phyloP scores from a whole-genome alignment of 345 rosid genomes.

The Lenwebbia sp. region DNA sequence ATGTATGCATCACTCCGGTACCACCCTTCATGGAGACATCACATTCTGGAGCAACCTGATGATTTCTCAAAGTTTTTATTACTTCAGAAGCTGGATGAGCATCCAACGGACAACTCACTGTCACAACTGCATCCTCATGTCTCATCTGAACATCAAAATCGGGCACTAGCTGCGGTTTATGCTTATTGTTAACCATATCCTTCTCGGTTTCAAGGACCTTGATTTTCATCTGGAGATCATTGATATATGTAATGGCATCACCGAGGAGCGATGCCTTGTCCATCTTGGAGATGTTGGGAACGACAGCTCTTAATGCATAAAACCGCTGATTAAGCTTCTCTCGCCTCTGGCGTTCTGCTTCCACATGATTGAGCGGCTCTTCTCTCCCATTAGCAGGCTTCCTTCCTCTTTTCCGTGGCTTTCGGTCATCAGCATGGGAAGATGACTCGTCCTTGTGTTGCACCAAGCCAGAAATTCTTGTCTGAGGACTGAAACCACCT shows the following conservation, averaged over 20 bases:
- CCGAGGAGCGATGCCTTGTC: conserved; percentile 93
- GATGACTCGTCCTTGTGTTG: conserved; percentile 56
- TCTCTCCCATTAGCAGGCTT: conserved; percentile 98
- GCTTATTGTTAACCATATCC: conserved; percentile 32
- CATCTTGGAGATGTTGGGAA: conserved; percentile 94
- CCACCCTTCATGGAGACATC: conserved; percentile 47
- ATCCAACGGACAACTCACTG: conserved; percentile 65
- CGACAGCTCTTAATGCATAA: conserved; percentile 84
- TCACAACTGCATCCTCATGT: conserved; percentile 67
- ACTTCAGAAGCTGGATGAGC: conserved; percentile 62
- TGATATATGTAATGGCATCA: conserved; percentile 76
- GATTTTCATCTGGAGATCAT: conserved; percentile 73
- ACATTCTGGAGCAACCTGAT: conserved; percentile 57
- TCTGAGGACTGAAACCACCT: conserved; percentile 27
- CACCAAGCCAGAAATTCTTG: conserved; percentile 29
- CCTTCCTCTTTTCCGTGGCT: conserved; percentile 93
- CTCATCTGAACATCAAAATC: conserved; percentile 67
- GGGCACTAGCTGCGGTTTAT: conserved; percentile 28
- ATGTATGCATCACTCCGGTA: conserved; percentile 63
- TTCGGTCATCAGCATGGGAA: conserved; percentile 53
- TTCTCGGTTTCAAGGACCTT: conserved; percentile 70
- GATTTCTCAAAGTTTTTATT: conserved; percentile 52
- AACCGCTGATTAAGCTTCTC: conserved; percentile 97
- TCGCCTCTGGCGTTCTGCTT: conserved; percentile 93
- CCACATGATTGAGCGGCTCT: conserved; percentile 91